Conservation (phyloP, 2,329 filamentous ascomycete genomes). For the Pseudocercospora pini-densiflorae region DNA sequence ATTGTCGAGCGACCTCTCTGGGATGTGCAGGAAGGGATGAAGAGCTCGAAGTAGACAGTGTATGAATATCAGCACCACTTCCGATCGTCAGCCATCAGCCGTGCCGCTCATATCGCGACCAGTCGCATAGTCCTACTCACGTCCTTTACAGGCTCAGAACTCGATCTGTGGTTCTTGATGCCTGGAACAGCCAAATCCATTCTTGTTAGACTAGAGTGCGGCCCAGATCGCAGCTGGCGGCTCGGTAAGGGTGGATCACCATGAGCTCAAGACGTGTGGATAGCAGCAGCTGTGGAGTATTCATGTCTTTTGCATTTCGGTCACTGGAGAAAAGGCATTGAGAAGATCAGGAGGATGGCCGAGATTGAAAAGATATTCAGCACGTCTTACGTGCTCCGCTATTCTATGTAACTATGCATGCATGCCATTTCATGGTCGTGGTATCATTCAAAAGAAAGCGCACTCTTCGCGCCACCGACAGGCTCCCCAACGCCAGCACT, state of each 20-base stretch:
- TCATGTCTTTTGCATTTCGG: neutral
- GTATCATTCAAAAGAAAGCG: conserved; percentile 21
- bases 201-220: too few relatives aligned
- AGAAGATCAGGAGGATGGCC: neutral
- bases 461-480: neutral
- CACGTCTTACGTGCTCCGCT: neutral
- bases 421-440: conserved; percentile 21
- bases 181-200: too few relatives aligned
- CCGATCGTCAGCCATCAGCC: neutral
- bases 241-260: too few relatives aligned
- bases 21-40: conserved; percentile 23
- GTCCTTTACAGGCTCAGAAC: too few relatives aligned
- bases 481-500: neutral
- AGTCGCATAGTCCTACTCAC: neutral
- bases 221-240: too few relatives aligned
- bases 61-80: neutral
- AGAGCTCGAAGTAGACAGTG: conserved; percentile 9
- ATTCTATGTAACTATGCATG: neutral
- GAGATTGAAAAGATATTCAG: neutral
- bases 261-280: too few relatives aligned
- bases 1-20: conserved; percentile 79
- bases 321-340: neutral
- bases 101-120: neutral
- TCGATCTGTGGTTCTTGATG: too few relatives aligned
- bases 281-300: too few relatives aligned